Evolutionary conservation across 2,329 filamentous ascomycete species (phyloP).

Genomic region (Pseudocercospora fuligena): DNA sequence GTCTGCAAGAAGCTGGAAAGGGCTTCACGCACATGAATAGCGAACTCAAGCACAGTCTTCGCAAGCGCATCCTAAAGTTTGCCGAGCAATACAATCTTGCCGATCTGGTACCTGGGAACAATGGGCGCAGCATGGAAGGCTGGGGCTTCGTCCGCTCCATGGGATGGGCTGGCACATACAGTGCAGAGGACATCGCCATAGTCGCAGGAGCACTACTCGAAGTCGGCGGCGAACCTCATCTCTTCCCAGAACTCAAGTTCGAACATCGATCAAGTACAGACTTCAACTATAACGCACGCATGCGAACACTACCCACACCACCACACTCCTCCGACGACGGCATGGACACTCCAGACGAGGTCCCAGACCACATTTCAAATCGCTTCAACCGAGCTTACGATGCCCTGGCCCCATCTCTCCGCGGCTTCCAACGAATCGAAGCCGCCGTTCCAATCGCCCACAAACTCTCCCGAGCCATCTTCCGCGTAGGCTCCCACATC

Average conservation of each 20-base stretch:
- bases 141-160: conserved; percentile 98
- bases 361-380: conserved; percentile 52
- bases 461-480: conserved; percentile 87
- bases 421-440: conserved; percentile 74
- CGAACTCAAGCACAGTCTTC: conserved; percentile 85
- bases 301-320: conserved; percentile 39
- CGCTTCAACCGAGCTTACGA: conserved; percentile 66
- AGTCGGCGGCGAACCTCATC: conserved; percentile 62
- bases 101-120: conserved; percentile 81
- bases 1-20: conserved; percentile 89
- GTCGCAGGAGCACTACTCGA: conserved; percentile 91
- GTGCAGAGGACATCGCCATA: conserved; percentile 91
- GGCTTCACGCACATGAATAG: conserved; percentile 99
- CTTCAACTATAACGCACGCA: conserved; percentile 37
- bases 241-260: conserved; percentile 27
- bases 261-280: conserved; percentile 23
- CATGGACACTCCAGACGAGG: conserved; percentile 32
- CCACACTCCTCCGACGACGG: conserved; percentile 41
- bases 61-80: conserved; percentile 86
- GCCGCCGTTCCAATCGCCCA: conserved; percentile 81
- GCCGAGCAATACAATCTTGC: conserved; percentile 92
- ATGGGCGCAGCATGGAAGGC: conserved; percentile 75
- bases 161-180: conserved; percentile 95
- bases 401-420: conserved; percentile 54
- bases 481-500: conserved; percentile 86